A percentile compares a stretch with the other conserved stretches of the same genome.
phyloP scores from a whole-genome alignment of 169 alveolate species.

The Ichthyophthirius multifiliis region DNA sequence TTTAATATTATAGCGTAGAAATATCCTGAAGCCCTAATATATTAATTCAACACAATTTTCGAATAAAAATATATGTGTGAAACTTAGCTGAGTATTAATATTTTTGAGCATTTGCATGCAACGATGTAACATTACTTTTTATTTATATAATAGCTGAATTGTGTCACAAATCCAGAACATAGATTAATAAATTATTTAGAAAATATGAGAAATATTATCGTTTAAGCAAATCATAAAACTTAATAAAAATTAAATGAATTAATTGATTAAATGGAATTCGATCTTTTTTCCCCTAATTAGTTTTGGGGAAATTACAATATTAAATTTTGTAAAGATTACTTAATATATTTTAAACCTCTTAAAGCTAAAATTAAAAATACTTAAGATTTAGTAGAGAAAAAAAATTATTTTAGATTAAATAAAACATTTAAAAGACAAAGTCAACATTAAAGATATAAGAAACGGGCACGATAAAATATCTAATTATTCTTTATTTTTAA shows the following conservation, averaged over 20 bases:
- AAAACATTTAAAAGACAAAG: not conserved
- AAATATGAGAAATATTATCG: constrained; percentile 47
- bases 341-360: constrained; percentile 20
- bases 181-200: constrained; percentile 71
- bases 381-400: not conserved
- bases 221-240: not conserved
- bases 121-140: constrained; percentile 28
- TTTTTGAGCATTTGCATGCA: not conserved
- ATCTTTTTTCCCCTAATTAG: constrained; percentile 29
- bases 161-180: constrained; percentile 83
- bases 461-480: constrained; percentile 62
- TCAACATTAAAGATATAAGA: not conserved
- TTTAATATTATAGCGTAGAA: constrained; percentile 23
- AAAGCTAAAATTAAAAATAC: constrained; percentile 41
- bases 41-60: constrained; percentile 25
- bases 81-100: not conserved
- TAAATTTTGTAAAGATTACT: constrained; percentile 63
- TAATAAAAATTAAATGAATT: constrained; percentile 45
- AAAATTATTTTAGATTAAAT: not conserved
- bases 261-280: constrained; percentile 46
- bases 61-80: not conserved
- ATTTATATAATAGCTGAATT: constrained; percentile 74
- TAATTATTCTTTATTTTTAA: constrained; percentile 72
- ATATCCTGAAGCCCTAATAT: constrained; percentile 23
- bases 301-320: constrained; percentile 67